These are phyloP conservation scores for Aureobasidium sp. DNA, from an alignment of 2,329 filamentous ascomycete genomes.

Conservation along the genomic window DNA sequence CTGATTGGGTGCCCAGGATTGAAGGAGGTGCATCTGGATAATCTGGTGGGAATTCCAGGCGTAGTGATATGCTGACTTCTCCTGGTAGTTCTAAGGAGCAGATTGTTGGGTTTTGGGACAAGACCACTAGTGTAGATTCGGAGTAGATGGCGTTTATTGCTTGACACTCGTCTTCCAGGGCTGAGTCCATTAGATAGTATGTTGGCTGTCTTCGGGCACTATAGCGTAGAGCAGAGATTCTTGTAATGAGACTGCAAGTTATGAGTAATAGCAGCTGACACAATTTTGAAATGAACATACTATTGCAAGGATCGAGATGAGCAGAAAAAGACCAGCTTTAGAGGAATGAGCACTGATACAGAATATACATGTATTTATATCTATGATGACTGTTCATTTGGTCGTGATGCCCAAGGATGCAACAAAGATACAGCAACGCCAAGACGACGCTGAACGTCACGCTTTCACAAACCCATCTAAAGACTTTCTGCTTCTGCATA, in stretches of 20 bases:
- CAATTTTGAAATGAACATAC: neutral
- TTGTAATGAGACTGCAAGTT: neutral
- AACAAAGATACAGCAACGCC: neutral
- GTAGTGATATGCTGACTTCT: conserved; percentile 47
- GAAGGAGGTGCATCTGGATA: conserved; percentile 71
- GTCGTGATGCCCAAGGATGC: neutral
- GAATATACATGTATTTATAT: neutral
- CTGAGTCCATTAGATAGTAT: conserved; percentile 12
- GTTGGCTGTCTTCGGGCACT: neutral
- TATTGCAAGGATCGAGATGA: neutral
- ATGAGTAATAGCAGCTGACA: neutral
- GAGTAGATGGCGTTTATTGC: conserved; percentile 83
- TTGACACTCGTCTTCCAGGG: conserved; percentile 63
- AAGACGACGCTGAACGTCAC: neutral
- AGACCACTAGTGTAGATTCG: conserved; percentile 48
- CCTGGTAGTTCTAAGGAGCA: conserved; percentile 63
- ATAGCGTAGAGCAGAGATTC: neutral
- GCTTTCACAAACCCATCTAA: neutral
- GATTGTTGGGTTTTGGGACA: conserved; percentile 24
- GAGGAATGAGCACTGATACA: neutral
- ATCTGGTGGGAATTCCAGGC: conserved; percentile 59
- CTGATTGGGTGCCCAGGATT: conserved; percentile 71
- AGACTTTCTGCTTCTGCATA: conserved; percentile 1
- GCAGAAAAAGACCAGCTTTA: too few relatives aligned
- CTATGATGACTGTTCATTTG: neutral